These are phyloP conservation scores for Fusarium sambucinum DNA, from an alignment of 2,329 filamentous ascomycete genomes.

Conservation along the genomic window DNA sequence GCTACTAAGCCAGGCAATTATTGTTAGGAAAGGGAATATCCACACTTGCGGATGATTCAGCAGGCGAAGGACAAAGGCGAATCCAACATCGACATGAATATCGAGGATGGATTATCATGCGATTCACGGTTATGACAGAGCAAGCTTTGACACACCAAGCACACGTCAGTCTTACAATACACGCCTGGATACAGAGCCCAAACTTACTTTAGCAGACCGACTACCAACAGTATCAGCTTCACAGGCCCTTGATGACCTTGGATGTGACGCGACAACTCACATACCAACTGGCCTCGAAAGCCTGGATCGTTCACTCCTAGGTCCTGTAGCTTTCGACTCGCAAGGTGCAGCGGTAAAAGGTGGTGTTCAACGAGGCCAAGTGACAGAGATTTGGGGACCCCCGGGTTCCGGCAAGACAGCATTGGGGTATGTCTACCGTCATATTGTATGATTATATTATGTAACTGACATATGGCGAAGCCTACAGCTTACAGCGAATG, in stretches of 20 bases:
- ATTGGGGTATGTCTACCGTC: constrained; percentile 71
- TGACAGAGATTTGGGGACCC: constrained; percentile 90
- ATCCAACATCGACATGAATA: constrained; percentile 41
- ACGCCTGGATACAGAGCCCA: constrained; percentile 6
- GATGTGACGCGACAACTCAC: constrained; percentile 61
- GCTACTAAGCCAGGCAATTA: background rate
- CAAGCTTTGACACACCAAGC: constrained; percentile 68
- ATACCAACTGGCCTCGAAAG: constrained; percentile 67
- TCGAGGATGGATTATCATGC: constrained; percentile 68
- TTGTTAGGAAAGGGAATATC: constrained; percentile 12
- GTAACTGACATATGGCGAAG: constrained; percentile 59
- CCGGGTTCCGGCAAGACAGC: constrained; percentile 88
- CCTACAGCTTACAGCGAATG: constrained; percentile 75
- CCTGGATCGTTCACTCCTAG: constrained; percentile 63
- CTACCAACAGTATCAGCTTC: constrained; percentile 82
- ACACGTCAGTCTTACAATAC: constrained; percentile 60
- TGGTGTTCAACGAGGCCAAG: constrained; percentile 79
- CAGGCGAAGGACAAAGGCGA: constrained; percentile 6
- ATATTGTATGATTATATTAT: constrained; percentile 19
- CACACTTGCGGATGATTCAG: constrained; percentile 23
- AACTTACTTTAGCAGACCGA: constrained; percentile 67
- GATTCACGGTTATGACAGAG: constrained; percentile 70
- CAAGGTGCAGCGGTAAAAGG: constrained; percentile 49
- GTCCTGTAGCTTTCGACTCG: constrained; percentile 22
- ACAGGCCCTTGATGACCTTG: constrained; percentile 73